A percentile compares a stretch with the other conserved stretches of the same genome.
phyloP scores from a whole-genome alignment of 164 flowering plant species.

The Nymphaea colorata region DNA sequence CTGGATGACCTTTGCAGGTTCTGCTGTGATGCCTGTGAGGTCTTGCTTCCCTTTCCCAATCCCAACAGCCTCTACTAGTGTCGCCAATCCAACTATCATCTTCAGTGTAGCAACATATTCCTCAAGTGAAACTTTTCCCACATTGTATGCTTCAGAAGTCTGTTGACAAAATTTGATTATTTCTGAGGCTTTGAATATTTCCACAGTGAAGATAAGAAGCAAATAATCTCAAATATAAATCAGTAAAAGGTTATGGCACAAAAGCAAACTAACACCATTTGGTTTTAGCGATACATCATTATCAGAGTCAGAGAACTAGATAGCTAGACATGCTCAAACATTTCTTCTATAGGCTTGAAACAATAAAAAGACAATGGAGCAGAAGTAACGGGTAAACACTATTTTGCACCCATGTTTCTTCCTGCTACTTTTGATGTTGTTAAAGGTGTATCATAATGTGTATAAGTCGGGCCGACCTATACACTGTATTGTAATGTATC shows the following conservation, averaged over 20 bases:
- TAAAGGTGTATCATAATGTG: no score
- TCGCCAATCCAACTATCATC: conserved; percentile 38
- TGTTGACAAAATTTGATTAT: conserved; percentile 9
- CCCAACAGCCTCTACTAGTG: conserved; percentile 65
- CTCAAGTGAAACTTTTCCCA: conserved; percentile 45
- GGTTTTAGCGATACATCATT: background rate
- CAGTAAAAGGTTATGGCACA: background rate
- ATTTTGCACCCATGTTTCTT: no score
- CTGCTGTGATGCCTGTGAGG: conserved; percentile 44
- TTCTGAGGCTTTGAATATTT: background rate
- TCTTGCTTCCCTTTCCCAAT: conserved; percentile 85
- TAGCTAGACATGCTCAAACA: no score
- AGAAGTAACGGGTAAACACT: no score
- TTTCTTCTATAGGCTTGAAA: no score
- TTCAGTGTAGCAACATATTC: conserved; percentile 60
- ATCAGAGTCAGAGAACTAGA: no score
- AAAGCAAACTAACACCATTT: background rate
- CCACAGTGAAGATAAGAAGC: background rate
- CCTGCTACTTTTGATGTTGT: no score
- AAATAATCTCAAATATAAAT: no score
- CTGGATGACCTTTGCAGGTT: conserved; percentile 31
- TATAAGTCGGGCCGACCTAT: no score
- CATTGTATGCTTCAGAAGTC: conserved; percentile 55
- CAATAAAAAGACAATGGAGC: no score
- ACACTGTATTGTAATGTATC: no score